Base-by-base conservation (phyloP, 2,329 filamentous ascomycete genomes). In the Colletotrichum sidae region DNA sequence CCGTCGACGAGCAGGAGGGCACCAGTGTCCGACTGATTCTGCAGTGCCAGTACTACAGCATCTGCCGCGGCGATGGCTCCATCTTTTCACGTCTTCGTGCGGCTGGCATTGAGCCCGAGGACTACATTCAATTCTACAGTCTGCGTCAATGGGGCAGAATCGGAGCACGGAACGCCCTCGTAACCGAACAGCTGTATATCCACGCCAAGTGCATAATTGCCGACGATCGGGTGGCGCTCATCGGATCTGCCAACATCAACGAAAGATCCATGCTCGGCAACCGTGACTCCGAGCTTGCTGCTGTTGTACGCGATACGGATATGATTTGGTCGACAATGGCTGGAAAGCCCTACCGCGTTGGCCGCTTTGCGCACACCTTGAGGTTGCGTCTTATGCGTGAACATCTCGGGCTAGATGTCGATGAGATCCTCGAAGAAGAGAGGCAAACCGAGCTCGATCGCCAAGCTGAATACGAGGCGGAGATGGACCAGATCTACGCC, bases 201-300 rank as follows among this genome's bases (percentile, higher is more conserved):
- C 96, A 99, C 73, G 96, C 96, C 67, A 99, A 99, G 79, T 92
- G 92, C 70, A 98, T 98, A 84, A 87, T 99, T 60, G 95, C 97
- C 5, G 96, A 99, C 76, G 96, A 99, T 73, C 89, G 95, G 39
- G 88, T 96, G 63, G 95, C 91, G 17, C 89, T 99, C 67, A 99
- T 99, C 71, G 96, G 96, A 15, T 98, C 95, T 50, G 96, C 96
- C 57, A 99, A 99, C 75, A 98, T 99, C 83, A 99, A 99, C 72
- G 96, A 99, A 78, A 90, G 96, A 50, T 98, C 95, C 7, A 94
- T 98, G 93, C 78, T 97, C 67, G 96, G 96, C 8, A 91, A 88
- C 53, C 88, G 96, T 72, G 96, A 99, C 77, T 97, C 95, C 0
- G 96, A 99, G 78, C 89, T 92, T 68, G 96, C 95, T 6, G 91